Conservation (phyloP, 306 rosid genomes). For the Glycine latifolia region DNA sequence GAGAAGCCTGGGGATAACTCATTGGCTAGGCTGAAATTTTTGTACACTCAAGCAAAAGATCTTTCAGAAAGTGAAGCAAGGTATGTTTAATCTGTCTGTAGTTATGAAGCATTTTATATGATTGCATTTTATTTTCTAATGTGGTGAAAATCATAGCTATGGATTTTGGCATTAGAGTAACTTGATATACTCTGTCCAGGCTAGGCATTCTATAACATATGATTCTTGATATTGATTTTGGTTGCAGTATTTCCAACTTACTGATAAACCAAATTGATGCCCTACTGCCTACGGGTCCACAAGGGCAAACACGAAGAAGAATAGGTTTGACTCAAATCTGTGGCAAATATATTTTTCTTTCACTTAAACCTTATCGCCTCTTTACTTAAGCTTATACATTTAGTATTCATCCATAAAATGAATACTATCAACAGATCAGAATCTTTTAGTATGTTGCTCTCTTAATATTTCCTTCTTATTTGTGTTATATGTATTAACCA, state of each 20-base stretch:
- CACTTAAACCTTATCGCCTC: conserved; percentile 22
- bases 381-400: conserved; percentile 18
- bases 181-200: conserved; percentile 7
- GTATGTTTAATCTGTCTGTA: conserved; percentile 54
- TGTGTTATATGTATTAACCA: background rate
- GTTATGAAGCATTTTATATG: conserved; percentile 39
- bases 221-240: conserved; percentile 45
- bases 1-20: conserved; percentile 98
- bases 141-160: conserved; percentile 2
- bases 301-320: conserved; percentile 86
- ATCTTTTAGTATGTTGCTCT: conserved; percentile 29
- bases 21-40: conserved; percentile 62
- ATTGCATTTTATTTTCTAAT: conserved; percentile 14
- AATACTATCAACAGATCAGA: conserved; percentile 4
- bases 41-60: conserved; percentile 85
- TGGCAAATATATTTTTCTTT: conserved; percentile 16
- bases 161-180: conserved; percentile 14
- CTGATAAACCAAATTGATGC: conserved; percentile 78
- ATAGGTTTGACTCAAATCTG: conserved; percentile 66
- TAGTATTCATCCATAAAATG: conserved; percentile 13
- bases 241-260: conserved; percentile 68
- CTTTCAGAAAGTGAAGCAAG: conserved; percentile 81
- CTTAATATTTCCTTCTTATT: conserved; percentile 27
- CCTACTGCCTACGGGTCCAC: conserved; percentile 77
- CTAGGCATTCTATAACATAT: conserved; percentile 39